These are phyloP conservation scores for Fomitopsis palustris DNA, from an alignment of 1,284 basidiomycete species.

Conservation along the genomic window DNA sequence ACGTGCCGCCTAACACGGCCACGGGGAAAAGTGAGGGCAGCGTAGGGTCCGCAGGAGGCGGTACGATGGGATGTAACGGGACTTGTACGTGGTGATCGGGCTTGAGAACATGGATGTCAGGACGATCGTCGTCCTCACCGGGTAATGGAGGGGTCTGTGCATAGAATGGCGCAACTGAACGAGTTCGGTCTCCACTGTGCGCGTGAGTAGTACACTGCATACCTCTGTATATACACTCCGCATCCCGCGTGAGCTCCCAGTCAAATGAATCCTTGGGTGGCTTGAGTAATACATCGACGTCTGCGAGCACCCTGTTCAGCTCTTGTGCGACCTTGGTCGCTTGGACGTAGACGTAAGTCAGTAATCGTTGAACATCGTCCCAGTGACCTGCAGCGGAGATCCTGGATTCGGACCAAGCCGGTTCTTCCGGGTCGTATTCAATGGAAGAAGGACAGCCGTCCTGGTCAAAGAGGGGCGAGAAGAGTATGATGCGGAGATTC, in stretches of 20 bases:
- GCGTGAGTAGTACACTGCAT: background rate
- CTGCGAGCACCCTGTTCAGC: constrained; percentile 60
- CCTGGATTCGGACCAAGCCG: constrained; percentile 12
- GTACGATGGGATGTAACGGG: constrained; percentile 3
- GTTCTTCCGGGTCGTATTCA: background rate
- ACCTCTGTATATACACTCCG: constrained; percentile 27
- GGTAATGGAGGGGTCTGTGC: constrained; percentile 8
- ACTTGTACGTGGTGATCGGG: constrained; percentile 13
- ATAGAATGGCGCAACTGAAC: background rate
- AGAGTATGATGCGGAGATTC: constrained; percentile 58
- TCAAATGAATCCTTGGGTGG: constrained; percentile 41
- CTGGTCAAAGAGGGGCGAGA: constrained; percentile 50
- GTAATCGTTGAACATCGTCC: constrained; percentile 59
- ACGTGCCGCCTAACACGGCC: constrained; percentile 77
- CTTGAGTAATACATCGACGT: constrained; percentile 64
- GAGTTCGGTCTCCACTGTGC: background rate
- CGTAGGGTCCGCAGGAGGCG: constrained; percentile 10
- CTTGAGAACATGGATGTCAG: constrained; percentile 14
- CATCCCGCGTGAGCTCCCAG: constrained; percentile 29
- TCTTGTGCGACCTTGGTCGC: constrained; percentile 68
- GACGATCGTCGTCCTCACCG: constrained; percentile 6
- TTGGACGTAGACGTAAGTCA: constrained; percentile 74
- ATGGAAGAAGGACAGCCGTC: constrained; percentile 9
- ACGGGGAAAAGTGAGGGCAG: constrained; percentile 35
- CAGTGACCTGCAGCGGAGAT: constrained; percentile 51